phyloP scores from a whole-genome alignment of 495 filamentous ascomycete genomes.

The Clavariopsis aquatica region DNA sequence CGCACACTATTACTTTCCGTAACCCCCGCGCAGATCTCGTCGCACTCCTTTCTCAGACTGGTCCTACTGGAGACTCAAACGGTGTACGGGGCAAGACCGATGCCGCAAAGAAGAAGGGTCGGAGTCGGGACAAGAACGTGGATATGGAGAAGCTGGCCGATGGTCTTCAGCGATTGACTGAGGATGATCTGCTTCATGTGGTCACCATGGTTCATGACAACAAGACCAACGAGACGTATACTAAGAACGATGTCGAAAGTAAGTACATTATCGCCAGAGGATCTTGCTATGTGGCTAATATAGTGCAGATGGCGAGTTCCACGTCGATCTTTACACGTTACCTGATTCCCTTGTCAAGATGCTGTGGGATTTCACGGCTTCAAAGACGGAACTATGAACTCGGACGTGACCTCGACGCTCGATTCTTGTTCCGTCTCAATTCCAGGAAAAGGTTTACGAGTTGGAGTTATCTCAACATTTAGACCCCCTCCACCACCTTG shows the following conservation, averaged over 20 bases:
- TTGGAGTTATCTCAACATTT: neutral
- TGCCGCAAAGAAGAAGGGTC: slow-evolving; percentile 74
- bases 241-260: slow-evolving; percentile 96
- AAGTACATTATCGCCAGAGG: slow-evolving; percentile 46
- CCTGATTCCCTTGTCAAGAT: slow-evolving; percentile 80
- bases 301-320: slow-evolving; percentile 85
- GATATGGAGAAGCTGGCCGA: slow-evolving; percentile 98
- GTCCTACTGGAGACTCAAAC: slow-evolving; percentile 64
- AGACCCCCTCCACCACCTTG: neutral
- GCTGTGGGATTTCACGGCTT: slow-evolving; percentile 82
- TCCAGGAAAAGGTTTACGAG: neutral
- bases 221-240: slow-evolving; percentile 87
- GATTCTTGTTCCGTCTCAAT: neutral
- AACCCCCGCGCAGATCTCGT: slow-evolving; percentile 86
- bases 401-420: neutral
- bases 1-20: slow-evolving; percentile 81
- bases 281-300: slow-evolving; percentile 29
- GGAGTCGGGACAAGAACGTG: slow-evolving; percentile 65
- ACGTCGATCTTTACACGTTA: slow-evolving; percentile 94
- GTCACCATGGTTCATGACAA: slow-evolving; percentile 98
- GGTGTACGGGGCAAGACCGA: slow-evolving; percentile 60
- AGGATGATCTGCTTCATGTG: slow-evolving; percentile 89
- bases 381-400: slow-evolving; percentile 30
- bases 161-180: slow-evolving; percentile 75
- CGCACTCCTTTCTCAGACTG: slow-evolving; percentile 72